Evolutionary conservation across 2,329 filamentous ascomycete genomes (phyloP).

Genomic region (Nectriaceae sp.): DNA sequence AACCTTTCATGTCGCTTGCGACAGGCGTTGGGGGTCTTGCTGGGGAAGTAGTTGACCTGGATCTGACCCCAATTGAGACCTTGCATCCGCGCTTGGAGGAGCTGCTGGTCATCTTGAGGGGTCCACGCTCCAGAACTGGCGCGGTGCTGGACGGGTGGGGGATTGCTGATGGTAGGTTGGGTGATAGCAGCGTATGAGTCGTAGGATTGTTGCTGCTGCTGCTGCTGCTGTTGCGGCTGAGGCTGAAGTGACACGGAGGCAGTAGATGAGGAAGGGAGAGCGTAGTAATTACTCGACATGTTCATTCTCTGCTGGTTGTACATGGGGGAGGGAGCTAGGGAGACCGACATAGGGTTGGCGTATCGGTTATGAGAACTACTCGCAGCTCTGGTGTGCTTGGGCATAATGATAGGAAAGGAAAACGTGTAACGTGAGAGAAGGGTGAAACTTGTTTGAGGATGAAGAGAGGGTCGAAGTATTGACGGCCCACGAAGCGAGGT

Average conservation of each 20-base stretch:
- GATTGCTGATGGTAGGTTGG: constrained; percentile 33
- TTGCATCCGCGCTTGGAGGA: constrained; percentile 70
- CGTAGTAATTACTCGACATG: constrained; percentile 43
- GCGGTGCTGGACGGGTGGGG: constrained; percentile 52
- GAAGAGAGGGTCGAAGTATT: constrained; percentile 12
- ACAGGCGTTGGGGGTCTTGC: constrained; percentile 80
- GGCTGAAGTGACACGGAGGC: constrained; percentile 33
- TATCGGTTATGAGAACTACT: constrained; percentile 36
- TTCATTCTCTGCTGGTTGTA: constrained; percentile 44
- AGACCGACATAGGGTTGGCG: constrained; percentile 36
- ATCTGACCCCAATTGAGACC: constrained; percentile 86
- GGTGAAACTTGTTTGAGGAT: constrained; percentile 13
- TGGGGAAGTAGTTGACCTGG: constrained; percentile 72
- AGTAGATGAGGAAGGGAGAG: constrained; percentile 36
- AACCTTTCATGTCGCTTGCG: constrained; percentile 86
- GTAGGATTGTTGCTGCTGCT: constrained; percentile 38
- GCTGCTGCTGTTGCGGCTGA: constrained; percentile 36
- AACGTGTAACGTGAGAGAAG: constrained; percentile 11
- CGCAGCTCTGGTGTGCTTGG: constrained; percentile 45
- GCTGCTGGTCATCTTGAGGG: constrained; percentile 70
- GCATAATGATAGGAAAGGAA: constrained; percentile 39
- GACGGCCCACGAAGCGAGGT: constrained; percentile 12
- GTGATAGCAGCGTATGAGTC: constrained; percentile 40
- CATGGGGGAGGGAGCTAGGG: constrained; percentile 44
- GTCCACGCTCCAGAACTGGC: constrained; percentile 71